Percentiles rank a stretch among this genome's conserved stretches.
These are phyloP conservation scores for Scheffersomyces quercinus DNA, from an alignment of 1,139 yeast genomes.

Conservation along the genomic window DNA sequence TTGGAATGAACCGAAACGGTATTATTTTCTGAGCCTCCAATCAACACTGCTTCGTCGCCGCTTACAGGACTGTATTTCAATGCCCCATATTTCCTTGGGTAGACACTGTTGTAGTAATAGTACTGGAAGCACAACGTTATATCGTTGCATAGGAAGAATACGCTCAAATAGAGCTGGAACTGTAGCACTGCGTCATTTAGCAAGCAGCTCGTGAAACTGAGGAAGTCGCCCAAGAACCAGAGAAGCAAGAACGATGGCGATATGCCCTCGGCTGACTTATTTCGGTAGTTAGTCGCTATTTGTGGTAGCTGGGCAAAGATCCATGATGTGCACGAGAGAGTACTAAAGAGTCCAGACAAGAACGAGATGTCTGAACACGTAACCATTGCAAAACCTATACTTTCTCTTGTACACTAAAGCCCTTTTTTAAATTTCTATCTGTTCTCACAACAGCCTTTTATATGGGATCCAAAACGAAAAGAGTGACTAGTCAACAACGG, in stretches of 20 bases:
- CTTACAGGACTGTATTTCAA: constrained; percentile 6
- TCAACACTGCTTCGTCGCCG: constrained; percentile 4
- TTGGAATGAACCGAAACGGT: constrained; percentile 9
- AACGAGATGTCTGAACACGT: constrained; percentile 15
- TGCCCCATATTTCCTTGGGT: constrained; percentile 21
- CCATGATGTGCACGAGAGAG: constrained; percentile 55
- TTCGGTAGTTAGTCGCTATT: constrained; percentile 68
- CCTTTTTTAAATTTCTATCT: too few relatives aligned
- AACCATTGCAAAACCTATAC: constrained; percentile 8
- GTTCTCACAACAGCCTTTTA: too few relatives aligned
- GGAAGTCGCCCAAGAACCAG: constrained; percentile 85
- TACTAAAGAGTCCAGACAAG: constrained; percentile 32
- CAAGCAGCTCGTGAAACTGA: constrained; percentile 78
- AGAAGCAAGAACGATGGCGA: constrained; percentile 72
- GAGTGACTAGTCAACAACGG: too few relatives aligned
- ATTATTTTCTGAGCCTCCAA: constrained; percentile 3
- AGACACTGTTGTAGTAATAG: constrained; percentile 60
- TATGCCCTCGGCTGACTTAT: constrained; percentile 83
- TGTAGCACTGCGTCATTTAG: constrained; percentile 68
- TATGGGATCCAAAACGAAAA: too few relatives aligned
- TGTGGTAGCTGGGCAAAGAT: constrained; percentile 90
- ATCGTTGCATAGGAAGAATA: constrained; percentile 77
- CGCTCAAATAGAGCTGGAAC: constrained; percentile 74
- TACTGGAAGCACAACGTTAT: constrained; percentile 70
- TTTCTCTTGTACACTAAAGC: too few relatives aligned